Conservation (phyloP, 495 filamentous ascomycete genomes). For the Hyaloscypha variabilis region DNA sequence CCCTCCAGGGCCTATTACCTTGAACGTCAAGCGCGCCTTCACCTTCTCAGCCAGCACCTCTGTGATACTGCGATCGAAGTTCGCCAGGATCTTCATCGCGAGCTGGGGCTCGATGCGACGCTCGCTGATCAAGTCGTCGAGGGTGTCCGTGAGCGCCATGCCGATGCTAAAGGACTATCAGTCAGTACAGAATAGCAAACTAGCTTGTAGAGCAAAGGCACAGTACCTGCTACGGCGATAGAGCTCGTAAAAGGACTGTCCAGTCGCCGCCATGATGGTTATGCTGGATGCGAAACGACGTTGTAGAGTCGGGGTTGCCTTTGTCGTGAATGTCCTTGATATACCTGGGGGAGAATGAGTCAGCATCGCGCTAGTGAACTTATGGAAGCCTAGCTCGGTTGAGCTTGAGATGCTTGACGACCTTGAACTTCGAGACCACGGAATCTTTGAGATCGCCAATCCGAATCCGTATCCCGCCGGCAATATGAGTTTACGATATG, state of each 20-base stretch:
- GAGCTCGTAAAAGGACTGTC: slow-evolving; percentile 82
- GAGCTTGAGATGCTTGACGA: slow-evolving; percentile 1
- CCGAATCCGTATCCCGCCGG: slow-evolving; percentile 15
- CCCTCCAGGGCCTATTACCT: slow-evolving; percentile 59
- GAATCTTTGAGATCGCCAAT: slow-evolving; percentile 4
- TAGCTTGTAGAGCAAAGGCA: slow-evolving; percentile 26
- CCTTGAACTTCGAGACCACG: slow-evolving; percentile 16
- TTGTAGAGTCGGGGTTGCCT: slow-evolving; percentile 22
- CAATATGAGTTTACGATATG: slow-evolving; percentile 66
- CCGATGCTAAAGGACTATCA: slow-evolving; percentile 67
- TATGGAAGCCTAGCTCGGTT: slow-evolving; percentile 19
- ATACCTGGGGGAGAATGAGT: slow-evolving; percentile 12
- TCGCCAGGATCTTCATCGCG: slow-evolving; percentile 93
- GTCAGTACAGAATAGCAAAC: slow-evolving; percentile 32
- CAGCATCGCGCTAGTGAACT: slow-evolving; percentile 21
- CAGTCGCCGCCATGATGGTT: slow-evolving; percentile 31
- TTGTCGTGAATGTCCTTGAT: slow-evolving; percentile 4
- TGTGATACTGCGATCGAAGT: slow-evolving; percentile 89
- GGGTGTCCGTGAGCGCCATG: slow-evolving; percentile 87
- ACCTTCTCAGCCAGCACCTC: slow-evolving; percentile 89
- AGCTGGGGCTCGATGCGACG: slow-evolving; percentile 95
- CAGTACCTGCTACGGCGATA: slow-evolving; percentile 94
- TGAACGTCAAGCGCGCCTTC: slow-evolving; percentile 89
- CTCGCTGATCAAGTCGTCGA: slow-evolving; percentile 92
- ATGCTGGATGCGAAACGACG: slow-evolving; percentile 12